Conservation (phyloP, 2,329 filamentous ascomycete species). For the Myrmaecium sp. region DNA sequence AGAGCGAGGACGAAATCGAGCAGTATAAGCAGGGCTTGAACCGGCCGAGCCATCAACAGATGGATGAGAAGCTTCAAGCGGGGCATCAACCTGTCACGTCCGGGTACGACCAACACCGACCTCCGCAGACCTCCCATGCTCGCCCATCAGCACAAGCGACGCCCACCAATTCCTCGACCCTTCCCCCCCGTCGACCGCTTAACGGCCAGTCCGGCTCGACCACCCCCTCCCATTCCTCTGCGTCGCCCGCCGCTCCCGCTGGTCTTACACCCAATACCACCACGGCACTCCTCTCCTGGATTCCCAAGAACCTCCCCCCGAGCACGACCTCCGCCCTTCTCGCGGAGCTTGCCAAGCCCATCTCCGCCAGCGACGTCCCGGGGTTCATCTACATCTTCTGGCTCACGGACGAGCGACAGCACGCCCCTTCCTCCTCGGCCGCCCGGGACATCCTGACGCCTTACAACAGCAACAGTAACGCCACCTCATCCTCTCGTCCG, state of each 20-base stretch:
- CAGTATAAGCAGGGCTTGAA: slow-evolving; percentile 20
- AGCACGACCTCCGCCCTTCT: slow-evolving; percentile 54
- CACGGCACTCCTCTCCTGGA: slow-evolving; percentile 41
- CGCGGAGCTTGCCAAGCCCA: slow-evolving; percentile 58
- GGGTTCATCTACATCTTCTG: slow-evolving; percentile 99
- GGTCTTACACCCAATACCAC: slow-evolving; percentile 15
- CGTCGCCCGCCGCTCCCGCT: not conserved
- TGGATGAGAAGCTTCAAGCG: slow-evolving; percentile 4
- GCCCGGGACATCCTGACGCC: slow-evolving; percentile 2
- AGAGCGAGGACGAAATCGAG: slow-evolving; percentile 26
- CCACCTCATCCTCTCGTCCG: slow-evolving; percentile 17
- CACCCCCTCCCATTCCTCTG: not conserved
- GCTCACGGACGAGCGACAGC: slow-evolving; percentile 47
- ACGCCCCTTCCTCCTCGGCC: slow-evolving; percentile 2
- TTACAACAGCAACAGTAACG: slow-evolving; percentile 10
- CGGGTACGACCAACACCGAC: slow-evolving; percentile 4
- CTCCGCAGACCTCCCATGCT: slow-evolving; percentile 6
- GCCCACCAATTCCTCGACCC: slow-evolving; percentile 10
- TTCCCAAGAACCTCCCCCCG: slow-evolving; percentile 50
- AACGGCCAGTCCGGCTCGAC: not conserved
- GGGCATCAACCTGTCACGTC: no score
- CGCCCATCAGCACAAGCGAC: slow-evolving; percentile 12
- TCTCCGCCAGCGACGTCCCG: slow-evolving; percentile 54
- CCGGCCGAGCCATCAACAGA: slow-evolving; percentile 3
- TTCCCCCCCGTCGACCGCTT: slow-evolving; percentile 3